Evolutionary conservation across 768 basidiomycete species (phyloP).

Genomic region (Boletus sp.): DNA sequence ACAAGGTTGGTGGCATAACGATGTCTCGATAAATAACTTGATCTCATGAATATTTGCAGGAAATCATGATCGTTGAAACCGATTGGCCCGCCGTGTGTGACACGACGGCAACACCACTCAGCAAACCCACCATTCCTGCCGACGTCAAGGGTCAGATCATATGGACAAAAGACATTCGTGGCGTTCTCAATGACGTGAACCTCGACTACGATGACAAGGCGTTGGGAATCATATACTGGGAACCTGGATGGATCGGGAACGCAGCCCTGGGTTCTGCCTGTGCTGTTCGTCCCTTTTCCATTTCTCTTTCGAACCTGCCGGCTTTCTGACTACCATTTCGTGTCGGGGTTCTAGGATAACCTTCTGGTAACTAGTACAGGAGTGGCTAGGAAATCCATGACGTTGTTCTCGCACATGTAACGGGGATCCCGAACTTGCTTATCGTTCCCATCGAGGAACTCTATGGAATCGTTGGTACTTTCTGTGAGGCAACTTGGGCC

Average conservation of each 20-base stretch:
- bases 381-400: slow-evolving; percentile 1
- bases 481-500: neutral
- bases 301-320: neutral
- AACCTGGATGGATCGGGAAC: slow-evolving; percentile 11
- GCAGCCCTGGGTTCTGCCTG: slow-evolving; percentile 5
- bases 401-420: neutral
- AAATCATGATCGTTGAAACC: slow-evolving; percentile 13
- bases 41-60: slow-evolving; percentile 7
- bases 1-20: slow-evolving; percentile 2
- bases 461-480: neutral
- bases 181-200: slow-evolving; percentile 2
- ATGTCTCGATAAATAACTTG: neutral
- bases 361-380: slow-evolving; percentile 8
- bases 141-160: slow-evolving; percentile 5
- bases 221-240: slow-evolving; percentile 13
- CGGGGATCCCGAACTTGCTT: neutral
- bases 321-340: neutral
- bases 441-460: neutral
- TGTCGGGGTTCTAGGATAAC: neutral
- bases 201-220: neutral
- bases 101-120: neutral
- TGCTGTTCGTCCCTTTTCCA: slow-evolving; percentile 2
- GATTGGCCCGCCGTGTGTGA: slow-evolving; percentile 8
- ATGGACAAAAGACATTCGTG: slow-evolving; percentile 1
- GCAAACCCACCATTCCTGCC: slow-evolving; percentile 8